Evolutionary conservation across 2,329 filamentous ascomycete species (phyloP).

Genomic region (Cladophialophora bantiana): DNA sequence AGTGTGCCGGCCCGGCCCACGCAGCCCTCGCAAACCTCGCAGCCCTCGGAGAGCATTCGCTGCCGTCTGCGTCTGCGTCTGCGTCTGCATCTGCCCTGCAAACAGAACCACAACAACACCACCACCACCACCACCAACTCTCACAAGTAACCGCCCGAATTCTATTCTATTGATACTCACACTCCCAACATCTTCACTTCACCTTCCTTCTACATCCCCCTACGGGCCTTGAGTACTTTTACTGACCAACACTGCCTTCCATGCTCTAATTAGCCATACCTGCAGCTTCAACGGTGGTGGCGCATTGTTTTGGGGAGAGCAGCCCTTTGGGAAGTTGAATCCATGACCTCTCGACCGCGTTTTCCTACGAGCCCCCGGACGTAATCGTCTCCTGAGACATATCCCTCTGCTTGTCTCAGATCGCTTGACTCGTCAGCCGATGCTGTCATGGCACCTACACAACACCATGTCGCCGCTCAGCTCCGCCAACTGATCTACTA

Average conservation of each 20-base stretch:
- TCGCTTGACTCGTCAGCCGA: constrained; percentile 10
- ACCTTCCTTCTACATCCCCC: constrained; percentile 4
- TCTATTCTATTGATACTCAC: constrained; percentile 23
- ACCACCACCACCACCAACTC: constrained; percentile 3
- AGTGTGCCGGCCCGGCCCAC: background rate
- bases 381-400: background rate
- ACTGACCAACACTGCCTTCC: constrained; percentile 4
- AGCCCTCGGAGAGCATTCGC: background rate
- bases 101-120: constrained; percentile 28
- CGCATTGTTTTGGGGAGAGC: constrained; percentile 31
- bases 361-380: constrained; percentile 1
- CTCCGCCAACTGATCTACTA: constrained; percentile 72
- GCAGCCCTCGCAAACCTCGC: background rate
- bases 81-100: constrained; percentile 17
- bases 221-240: constrained; percentile 2
- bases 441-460: constrained; percentile 61
- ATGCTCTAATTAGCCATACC: constrained; percentile 26
- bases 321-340: constrained; percentile 12
- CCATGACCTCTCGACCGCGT: constrained; percentile 27
- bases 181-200: constrained; percentile 10
- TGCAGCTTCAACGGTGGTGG: constrained; percentile 8
- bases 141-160: constrained; percentile 20
- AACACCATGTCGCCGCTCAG: constrained; percentile 63
- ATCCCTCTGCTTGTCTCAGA: background rate
- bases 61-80: background rate